These are phyloP conservation scores for Antrodiella citrinella DNA, from an alignment of 768 basidiomycete species.

Conservation along the genomic window DNA sequence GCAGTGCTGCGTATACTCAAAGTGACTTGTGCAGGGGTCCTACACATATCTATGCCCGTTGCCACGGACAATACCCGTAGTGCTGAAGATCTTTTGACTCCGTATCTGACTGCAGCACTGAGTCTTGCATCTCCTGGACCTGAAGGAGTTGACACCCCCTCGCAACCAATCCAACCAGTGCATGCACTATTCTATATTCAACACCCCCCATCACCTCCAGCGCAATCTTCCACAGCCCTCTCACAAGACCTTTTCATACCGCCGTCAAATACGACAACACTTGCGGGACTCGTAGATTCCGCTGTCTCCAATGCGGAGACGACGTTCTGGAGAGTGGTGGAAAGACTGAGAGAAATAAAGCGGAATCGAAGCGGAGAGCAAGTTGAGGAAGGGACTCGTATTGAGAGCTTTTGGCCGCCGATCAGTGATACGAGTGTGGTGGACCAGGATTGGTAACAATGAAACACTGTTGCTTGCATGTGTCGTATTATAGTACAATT, in stretches of 20 bases:
- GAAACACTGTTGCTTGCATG: no score
- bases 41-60: constrained; percentile 50
- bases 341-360: constrained; percentile 18
- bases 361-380: constrained; percentile 13
- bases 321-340: constrained; percentile 42
- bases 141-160: constrained; percentile 1
- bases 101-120: constrained; percentile 50
- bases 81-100: constrained; percentile 37
- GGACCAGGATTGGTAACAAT: background rate
- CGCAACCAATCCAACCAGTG: constrained; percentile 26
- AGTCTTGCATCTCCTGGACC: constrained; percentile 10
- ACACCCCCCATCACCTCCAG: constrained; percentile 15
- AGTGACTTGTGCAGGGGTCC: constrained; percentile 37
- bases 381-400: constrained; percentile 13
- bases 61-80: constrained; percentile 14
- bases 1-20: background rate
- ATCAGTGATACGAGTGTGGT: constrained; percentile 8
- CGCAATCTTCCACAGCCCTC: background rate
- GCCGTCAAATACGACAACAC: constrained; percentile 24
- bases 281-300: constrained; percentile 49
- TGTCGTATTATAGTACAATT: no score
- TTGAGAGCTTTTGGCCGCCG: constrained; percentile 31
- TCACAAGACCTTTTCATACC: constrained; percentile 19
- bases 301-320: constrained; percentile 49
- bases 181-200: constrained; percentile 55